phyloP scores from a whole-genome alignment of 2,329 filamentous ascomycete genomes.

The Pseudogymnoascus sp. region DNA sequence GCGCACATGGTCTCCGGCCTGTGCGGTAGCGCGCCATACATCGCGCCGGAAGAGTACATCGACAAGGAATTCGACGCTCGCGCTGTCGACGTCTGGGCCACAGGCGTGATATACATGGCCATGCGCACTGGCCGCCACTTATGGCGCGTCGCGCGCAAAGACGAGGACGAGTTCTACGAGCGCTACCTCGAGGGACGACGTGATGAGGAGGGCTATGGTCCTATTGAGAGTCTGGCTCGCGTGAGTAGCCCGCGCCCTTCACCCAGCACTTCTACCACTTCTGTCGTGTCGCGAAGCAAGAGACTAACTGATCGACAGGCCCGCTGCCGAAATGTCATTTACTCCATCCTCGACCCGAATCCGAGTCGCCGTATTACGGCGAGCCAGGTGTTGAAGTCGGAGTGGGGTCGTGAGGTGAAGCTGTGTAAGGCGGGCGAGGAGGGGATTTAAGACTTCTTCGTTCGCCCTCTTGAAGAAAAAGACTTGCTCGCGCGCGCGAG shows the following conservation, averaged over 20 bases:
- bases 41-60: slow-evolving; percentile 91
- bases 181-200: slow-evolving; percentile 87
- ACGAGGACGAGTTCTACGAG: slow-evolving; percentile 95
- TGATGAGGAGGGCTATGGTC: slow-evolving; percentile 91
- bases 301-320: slow-evolving; percentile 47
- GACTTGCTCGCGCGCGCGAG: background rate
- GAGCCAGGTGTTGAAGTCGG: slow-evolving; percentile 92
- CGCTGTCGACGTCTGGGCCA: slow-evolving; percentile 97
- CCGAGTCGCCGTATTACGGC: slow-evolving; percentile 86
- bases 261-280: background rate
- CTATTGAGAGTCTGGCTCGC: slow-evolving; percentile 89
- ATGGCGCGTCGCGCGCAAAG: slow-evolving; percentile 94
- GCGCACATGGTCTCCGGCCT: slow-evolving; percentile 96
- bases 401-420: slow-evolving; percentile 97
- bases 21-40: slow-evolving; percentile 94
- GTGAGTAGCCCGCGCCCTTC: slow-evolving; percentile 46
- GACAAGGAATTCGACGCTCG: slow-evolving; percentile 94
- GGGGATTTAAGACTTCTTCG: slow-evolving; percentile 55
- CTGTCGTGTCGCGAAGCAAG: background rate
- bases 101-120: slow-evolving; percentile 98
- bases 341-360: slow-evolving; percentile 95
- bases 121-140: slow-evolving; percentile 95
- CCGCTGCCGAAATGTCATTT: slow-evolving; percentile 96
- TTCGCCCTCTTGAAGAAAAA: background rate
- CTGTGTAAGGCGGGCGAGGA: slow-evolving; percentile 95